A percentile compares a stretch with the other conserved stretches of the same genome.
phyloP scores from a whole-genome alignment of 163 green algal genomes.

The Coccomyxa subellipsoidea region DNA sequence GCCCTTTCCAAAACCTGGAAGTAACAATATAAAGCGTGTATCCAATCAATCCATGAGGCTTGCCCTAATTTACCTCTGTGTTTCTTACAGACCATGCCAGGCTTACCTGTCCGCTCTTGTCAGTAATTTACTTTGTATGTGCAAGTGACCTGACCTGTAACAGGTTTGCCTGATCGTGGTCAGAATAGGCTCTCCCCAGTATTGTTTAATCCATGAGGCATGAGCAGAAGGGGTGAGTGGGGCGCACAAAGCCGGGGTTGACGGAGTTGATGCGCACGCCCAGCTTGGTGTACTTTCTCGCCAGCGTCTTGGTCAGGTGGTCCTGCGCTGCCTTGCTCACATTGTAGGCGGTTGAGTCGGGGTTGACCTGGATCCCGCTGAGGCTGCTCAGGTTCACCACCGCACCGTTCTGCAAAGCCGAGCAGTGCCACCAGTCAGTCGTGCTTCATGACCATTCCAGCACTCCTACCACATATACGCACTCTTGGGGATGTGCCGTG shows the following conservation, averaged over 20 bases:
- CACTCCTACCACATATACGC: not conserved
- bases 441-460: not conserved
- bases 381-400: conserved; percentile 13
- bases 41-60: too few species aligned
- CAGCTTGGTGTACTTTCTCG: conserved; percentile 7
- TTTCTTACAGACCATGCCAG: too few species aligned
- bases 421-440: not conserved
- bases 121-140: too few species aligned
- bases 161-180: too few species aligned
- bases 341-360: not conserved
- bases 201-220: too few species aligned
- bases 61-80: too few species aligned
- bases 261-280: conserved; percentile 14
- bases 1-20: too few species aligned
- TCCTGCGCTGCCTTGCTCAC: conserved; percentile 3
- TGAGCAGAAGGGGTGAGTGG: not conserved
- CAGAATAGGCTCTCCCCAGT: too few species aligned
- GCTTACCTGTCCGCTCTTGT: too few species aligned
- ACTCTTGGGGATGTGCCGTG: too few species aligned
- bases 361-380: not conserved
- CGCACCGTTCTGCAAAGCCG: not conserved
- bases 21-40: too few species aligned
- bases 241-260: conserved; percentile 1
- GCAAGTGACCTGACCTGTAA: too few species aligned
- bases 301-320: not conserved